These are phyloP conservation scores for Russula sp. DNA, from an alignment of 768 basidiomycete species.

Conservation along the genomic window DNA sequence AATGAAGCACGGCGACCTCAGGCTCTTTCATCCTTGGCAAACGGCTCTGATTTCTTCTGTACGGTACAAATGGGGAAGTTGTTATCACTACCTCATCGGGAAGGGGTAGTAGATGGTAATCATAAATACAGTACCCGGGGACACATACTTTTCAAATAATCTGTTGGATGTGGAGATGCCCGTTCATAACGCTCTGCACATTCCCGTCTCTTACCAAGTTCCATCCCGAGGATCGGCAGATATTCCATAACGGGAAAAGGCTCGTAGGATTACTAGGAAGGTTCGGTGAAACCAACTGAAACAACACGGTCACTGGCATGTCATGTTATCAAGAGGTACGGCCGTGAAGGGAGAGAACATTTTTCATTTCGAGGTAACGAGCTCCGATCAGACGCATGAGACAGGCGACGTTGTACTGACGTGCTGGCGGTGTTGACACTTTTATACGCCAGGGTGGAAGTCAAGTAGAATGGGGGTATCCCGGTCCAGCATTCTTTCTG, in stretches of 20 bases:
- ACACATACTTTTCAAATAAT: not conserved
- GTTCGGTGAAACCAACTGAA: not conserved
- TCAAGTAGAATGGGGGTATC: not conserved
- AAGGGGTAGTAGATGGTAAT: not conserved
- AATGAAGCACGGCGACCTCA: not conserved
- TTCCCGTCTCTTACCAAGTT: not conserved
- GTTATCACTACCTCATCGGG: not conserved
- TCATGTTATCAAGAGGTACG: not conserved
- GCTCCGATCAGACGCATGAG: too few relatives aligned
- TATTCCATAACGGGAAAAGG: not conserved
- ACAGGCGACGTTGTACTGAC: too few relatives aligned
- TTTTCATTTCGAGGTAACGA: too few relatives aligned
- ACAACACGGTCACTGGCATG: not conserved
- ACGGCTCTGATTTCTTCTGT: not conserved
- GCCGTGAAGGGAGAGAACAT: too few relatives aligned
- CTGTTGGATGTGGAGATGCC: not conserved
- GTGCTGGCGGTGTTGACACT: not conserved
- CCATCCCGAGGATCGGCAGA: not conserved
- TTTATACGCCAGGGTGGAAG: not conserved
- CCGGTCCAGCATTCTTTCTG: too few relatives aligned
- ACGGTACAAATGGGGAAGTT: not conserved
- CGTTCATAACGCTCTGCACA: not conserved
- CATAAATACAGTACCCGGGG: not conserved
- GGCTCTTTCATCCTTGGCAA: not conserved
- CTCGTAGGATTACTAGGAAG: not conserved